A percentile compares a stretch with the other conserved stretches of the same genome.
These are phyloP conservation scores for Ogataea pini DNA, from an alignment of 805 yeast species.

Conservation along the genomic window DNA sequence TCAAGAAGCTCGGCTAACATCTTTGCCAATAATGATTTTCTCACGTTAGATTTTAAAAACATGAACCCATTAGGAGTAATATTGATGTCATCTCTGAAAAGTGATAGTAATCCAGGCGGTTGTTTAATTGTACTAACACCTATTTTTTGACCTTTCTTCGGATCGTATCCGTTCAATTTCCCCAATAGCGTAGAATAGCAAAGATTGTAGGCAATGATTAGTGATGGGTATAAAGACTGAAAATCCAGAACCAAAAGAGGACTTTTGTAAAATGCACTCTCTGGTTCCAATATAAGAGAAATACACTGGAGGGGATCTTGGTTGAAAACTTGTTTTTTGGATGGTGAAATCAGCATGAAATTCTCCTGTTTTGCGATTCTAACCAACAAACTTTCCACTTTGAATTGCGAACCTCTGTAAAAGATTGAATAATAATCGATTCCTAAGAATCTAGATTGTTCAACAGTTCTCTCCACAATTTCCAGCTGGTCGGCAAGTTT, in stretches of 20 bases:
- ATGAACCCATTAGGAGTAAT: constrained; percentile 87
- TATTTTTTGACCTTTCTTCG: constrained; percentile 43
- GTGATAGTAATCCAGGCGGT: constrained; percentile 56
- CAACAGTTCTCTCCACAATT: constrained; percentile 67
- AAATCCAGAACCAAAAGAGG: constrained; percentile 91
- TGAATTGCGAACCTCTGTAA: constrained; percentile 90
- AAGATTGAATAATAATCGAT: constrained; percentile 86
- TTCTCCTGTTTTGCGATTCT: constrained; percentile 79
- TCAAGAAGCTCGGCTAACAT: constrained; percentile 85
- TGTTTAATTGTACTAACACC: constrained; percentile 56
- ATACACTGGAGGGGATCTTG: constrained; percentile 86
- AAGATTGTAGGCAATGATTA: constrained; percentile 87
- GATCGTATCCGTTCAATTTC: constrained; percentile 52
- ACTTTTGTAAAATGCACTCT: constrained; percentile 77
- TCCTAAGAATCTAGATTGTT: constrained; percentile 83
- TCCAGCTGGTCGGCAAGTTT: constrained; percentile 62
- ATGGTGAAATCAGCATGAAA: constrained; percentile 72
- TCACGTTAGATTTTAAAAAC: constrained; percentile 63
- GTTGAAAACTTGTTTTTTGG: constrained; percentile 73
- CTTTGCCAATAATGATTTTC: constrained; percentile 75
- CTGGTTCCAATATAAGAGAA: constrained; percentile 92
- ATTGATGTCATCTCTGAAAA: constrained; percentile 54
- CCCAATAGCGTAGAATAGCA: constrained; percentile 79
- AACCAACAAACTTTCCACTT: constrained; percentile 81
- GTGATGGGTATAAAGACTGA: constrained; percentile 91